Percentiles rank a stretch among this genome's conserved stretches.
Evolutionary conservation across 305 asterid genomes (phyloP).

Genomic region (Salvia sclarea): DNA sequence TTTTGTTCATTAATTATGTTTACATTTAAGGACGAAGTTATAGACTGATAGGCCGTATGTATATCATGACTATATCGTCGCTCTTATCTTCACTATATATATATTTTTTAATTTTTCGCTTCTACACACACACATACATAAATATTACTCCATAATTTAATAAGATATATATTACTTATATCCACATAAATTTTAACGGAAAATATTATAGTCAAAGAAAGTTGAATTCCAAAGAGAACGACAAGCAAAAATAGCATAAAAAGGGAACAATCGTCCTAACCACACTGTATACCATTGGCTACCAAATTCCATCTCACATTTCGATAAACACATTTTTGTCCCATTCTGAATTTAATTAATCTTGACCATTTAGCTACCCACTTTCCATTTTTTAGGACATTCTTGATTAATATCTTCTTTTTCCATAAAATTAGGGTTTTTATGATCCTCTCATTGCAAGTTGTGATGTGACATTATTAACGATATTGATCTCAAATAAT

Average conservation of each 20-base stretch:
- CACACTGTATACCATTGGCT: slow-evolving; percentile 15
- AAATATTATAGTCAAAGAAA: neutral
- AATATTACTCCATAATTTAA: too few relatives aligned
- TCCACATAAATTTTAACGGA: neutral
- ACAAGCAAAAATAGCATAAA: slow-evolving; percentile 45
- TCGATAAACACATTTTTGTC: slow-evolving; percentile 18
- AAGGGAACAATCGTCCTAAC: slow-evolving; percentile 65
- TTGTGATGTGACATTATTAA: neutral
- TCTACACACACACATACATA: too few relatives aligned
- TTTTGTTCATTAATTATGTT: too few relatives aligned
- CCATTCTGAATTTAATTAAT: slow-evolving; percentile 5
- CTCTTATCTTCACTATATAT: too few relatives aligned
- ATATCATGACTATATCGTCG: too few relatives aligned
- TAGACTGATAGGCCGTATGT: too few relatives aligned
- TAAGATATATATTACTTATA: too few relatives aligned
- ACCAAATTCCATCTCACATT: slow-evolving; percentile 16
- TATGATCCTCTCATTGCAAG: neutral
- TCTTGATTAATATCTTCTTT: neutral
- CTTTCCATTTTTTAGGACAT: neutral
- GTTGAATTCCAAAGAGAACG: neutral
- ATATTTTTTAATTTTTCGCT: too few relatives aligned
- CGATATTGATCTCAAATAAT: neutral
- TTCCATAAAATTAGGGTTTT: neutral
- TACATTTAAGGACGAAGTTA: too few relatives aligned
- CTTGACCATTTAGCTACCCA: neutral